These are phyloP conservation scores for Musa itinerans DNA, from an alignment of 176 grass and related monocot species.

Conservation along the genomic window DNA sequence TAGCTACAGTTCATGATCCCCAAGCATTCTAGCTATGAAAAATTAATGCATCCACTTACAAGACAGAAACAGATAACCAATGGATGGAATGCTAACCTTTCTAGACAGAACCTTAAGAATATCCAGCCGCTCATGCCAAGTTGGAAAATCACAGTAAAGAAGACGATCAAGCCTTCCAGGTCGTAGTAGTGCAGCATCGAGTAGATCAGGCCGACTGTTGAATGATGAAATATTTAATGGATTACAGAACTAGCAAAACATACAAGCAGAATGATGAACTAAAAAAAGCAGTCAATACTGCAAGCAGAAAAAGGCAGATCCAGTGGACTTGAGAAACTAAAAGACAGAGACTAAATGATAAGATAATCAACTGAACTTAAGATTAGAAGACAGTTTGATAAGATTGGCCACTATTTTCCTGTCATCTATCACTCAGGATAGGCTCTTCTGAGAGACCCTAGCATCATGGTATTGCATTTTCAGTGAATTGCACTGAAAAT, in stretches of 20 bases:
- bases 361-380: too few species aligned
- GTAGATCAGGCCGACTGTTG: slow-evolving; percentile 67
- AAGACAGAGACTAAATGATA: too few species aligned
- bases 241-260: background rate
- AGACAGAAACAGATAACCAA: background rate
- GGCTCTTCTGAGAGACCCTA: too few species aligned
- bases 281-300: background rate
- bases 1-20: too few species aligned
- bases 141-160: slow-evolving; percentile 84
- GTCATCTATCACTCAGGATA: too few species aligned
- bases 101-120: slow-evolving; percentile 82
- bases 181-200: slow-evolving; percentile 86
- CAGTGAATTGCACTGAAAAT: too few species aligned
- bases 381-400: too few species aligned
- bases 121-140: slow-evolving; percentile 62
- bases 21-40: too few species aligned
- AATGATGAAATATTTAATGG: background rate
- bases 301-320: background rate
- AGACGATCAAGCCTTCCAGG: slow-evolving; percentile 94
- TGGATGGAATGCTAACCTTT: slow-evolving; percentile 33
- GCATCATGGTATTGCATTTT: too few species aligned
- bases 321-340: too few species aligned
- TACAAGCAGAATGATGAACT: background rate
- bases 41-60: background rate
- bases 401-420: too few species aligned